These are phyloP conservation scores for Colletotrichum gigasporum DNA, from an alignment of 2,329 filamentous ascomycete species.

Conservation along the genomic window DNA sequence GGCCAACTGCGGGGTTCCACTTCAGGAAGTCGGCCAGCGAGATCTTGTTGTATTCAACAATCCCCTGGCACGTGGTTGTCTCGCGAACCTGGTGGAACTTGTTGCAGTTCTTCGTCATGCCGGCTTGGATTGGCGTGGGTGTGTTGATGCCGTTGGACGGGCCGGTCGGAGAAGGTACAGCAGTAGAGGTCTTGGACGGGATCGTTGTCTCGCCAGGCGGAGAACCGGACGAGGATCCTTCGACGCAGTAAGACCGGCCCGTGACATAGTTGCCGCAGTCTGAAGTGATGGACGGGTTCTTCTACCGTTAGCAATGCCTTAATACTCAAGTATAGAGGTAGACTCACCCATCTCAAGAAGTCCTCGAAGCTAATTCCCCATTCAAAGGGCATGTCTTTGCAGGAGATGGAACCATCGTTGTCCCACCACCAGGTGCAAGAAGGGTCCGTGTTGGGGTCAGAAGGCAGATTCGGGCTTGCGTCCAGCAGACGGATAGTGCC, in stretches of 20 bases:
- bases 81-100: constrained; percentile 22
- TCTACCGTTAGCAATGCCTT: not conserved
- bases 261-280: not conserved
- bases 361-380: not conserved
- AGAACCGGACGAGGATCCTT: too few relatives aligned
- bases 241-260: constrained; percentile 9
- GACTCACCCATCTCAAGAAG: not conserved
- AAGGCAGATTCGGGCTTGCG: too few relatives aligned
- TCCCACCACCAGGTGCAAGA: constrained; percentile 2
- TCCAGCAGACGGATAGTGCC: too few relatives aligned
- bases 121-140: constrained; percentile 14
- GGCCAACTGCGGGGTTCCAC: constrained; percentile 31
- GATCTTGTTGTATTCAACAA: constrained; percentile 36
- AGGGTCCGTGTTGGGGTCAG: not conserved
- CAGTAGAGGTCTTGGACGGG: not conserved
- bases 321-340: not conserved
- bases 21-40: constrained; percentile 34
- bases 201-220: not conserved
- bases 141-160: not conserved
- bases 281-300: constrained; percentile 2
- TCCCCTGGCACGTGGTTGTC: constrained; percentile 35
- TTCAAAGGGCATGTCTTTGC: not conserved
- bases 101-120: constrained; percentile 27
- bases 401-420: constrained; percentile 12
- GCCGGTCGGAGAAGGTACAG: constrained; percentile 19